Conservation (phyloP, 768 basidiomycete species). For the Clitopilus hobsonii region DNA sequence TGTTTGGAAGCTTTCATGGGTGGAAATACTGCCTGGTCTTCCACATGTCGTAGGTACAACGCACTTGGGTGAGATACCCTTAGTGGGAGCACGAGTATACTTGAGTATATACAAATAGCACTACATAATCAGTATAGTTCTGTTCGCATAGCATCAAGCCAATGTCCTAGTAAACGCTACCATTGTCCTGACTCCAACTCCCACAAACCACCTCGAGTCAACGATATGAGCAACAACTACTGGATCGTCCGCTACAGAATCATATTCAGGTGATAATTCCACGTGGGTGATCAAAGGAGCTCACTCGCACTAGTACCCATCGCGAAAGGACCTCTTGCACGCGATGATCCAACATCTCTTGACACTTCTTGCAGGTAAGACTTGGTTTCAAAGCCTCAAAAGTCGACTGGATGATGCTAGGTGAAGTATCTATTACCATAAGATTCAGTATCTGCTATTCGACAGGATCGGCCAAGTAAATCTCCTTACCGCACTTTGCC, state of each 20-base stretch:
- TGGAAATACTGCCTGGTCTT: background rate
- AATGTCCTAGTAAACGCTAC: too few relatives aligned
- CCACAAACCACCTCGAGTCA: too few relatives aligned
- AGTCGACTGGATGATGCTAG: background rate
- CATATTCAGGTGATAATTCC: too few relatives aligned
- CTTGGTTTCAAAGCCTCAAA: background rate
- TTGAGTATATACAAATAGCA: too few relatives aligned
- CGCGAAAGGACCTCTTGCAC: background rate
- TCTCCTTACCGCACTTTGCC: constrained; percentile 15
- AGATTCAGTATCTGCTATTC: background rate
- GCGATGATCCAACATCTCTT: background rate
- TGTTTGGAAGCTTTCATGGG: background rate
- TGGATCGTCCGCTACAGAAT: too few relatives aligned
- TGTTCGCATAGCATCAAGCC: too few relatives aligned
- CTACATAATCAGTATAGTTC: too few relatives aligned
- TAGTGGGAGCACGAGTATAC: too few relatives aligned
- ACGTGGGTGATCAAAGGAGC: too few relatives aligned
- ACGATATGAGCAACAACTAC: too few relatives aligned
- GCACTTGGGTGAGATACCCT: background rate
- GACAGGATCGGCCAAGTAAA: background rate
- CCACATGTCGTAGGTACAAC: background rate
- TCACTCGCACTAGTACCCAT: background rate
- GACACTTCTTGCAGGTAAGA: background rate
- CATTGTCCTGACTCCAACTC: too few relatives aligned
- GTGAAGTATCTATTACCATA: background rate